Conservation (phyloP, 768 basidiomycete species). For the Suillus placidus region DNA sequence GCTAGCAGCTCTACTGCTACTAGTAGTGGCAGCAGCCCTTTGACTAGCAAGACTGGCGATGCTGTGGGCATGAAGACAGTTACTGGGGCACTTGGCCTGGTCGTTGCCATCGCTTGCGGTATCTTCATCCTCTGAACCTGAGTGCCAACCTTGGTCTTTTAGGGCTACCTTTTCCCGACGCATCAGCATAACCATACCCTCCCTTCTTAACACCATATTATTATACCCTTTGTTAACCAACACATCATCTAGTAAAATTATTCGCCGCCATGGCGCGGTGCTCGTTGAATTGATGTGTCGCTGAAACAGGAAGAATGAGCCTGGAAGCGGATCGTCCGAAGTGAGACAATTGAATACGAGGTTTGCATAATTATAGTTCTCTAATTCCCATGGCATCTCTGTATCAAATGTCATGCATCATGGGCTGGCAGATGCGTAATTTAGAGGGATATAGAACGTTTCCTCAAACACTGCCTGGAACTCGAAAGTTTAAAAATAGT, state of each 20-base stretch:
- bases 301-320: background rate
- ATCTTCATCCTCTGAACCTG: slow-evolving; percentile 16
- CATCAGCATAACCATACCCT: background rate
- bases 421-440: background rate
- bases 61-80: slow-evolving; percentile 13
- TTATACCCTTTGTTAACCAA: too few species aligned
- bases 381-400: background rate
- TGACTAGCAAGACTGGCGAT: background rate
- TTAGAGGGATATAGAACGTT: background rate
- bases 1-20: background rate
- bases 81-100: slow-evolving; percentile 7
- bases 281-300: background rate
- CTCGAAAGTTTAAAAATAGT: background rate
- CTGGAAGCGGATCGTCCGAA: background rate
- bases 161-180: background rate
- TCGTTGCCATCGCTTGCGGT: slow-evolving; percentile 17
- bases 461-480: background rate
- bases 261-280: background rate
- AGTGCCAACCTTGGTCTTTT: background rate
- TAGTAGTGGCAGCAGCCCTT: slow-evolving; percentile 8
- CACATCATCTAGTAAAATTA: background rate
- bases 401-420: background rate
- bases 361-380: background rate
- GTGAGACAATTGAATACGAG: background rate
- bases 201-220: background rate